Evolutionary conservation across 2,329 filamentous ascomycete species (phyloP).

Genomic region (Xylariaceae sp.): DNA sequence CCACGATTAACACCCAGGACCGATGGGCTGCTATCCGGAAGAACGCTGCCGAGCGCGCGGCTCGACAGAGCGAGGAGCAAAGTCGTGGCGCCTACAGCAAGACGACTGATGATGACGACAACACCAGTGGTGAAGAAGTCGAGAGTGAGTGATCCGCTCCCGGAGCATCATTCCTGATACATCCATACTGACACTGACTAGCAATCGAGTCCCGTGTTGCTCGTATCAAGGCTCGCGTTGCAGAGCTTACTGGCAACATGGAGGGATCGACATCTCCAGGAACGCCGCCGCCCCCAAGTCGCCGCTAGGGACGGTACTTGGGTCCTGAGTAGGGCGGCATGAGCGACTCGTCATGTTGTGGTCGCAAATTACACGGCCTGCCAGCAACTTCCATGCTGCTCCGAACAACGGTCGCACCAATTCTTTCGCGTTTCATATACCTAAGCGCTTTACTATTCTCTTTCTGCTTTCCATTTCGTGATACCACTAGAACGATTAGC

Average conservation of each 20-base stretch:
- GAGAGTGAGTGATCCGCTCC: not conserved
- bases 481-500: conserved; percentile 35
- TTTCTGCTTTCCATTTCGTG: conserved; percentile 21
- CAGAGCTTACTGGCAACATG: conserved; percentile 85
- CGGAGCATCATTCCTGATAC: not conserved
- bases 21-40: conserved; percentile 95
- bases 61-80: conserved; percentile 63
- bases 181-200: conserved; percentile 37
- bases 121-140: conserved; percentile 80
- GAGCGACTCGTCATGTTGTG: too few species aligned
- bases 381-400: not conserved
- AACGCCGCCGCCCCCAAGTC: conserved; percentile 31
- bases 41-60: conserved; percentile 81
- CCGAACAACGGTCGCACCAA: not conserved
- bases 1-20: conserved; percentile 53
- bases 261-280: conserved; percentile 46
- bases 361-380: conserved; percentile 5
- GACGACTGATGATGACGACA: conserved; percentile 62
- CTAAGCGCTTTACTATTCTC: conserved; percentile 15
- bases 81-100: conserved; percentile 54
- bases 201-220: conserved; percentile 95
- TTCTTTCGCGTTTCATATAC: conserved; percentile 16
- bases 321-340: conserved; percentile 16
- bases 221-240: conserved; percentile 94
- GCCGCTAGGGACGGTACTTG: conserved; percentile 32